Conservation (phyloP, 2,329 filamentous ascomycete species). For the Mycosphaerelloides madeirae region DNA sequence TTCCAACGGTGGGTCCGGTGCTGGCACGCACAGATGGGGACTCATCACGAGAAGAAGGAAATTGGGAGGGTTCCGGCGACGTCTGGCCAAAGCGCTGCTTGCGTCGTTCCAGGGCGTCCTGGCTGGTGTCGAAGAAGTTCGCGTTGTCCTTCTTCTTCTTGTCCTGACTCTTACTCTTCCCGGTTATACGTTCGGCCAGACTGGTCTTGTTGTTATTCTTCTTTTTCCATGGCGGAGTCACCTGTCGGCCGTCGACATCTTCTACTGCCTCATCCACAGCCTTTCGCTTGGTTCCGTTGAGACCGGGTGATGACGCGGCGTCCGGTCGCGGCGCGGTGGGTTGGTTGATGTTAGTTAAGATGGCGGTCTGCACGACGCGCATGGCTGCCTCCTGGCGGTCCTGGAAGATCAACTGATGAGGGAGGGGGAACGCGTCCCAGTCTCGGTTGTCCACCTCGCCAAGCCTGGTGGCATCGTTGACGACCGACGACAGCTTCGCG, state of each 20-base stretch:
- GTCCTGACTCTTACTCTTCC: conserved; percentile 49
- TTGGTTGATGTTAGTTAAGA: conserved; percentile 28
- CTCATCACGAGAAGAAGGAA: conserved; percentile 39
- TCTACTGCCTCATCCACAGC: conserved; percentile 60
- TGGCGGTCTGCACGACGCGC: conserved; percentile 23
- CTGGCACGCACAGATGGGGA: conserved; percentile 44
- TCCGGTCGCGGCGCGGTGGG: conserved; percentile 3
- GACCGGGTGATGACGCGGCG: conserved; percentile 5
- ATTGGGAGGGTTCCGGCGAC: conserved; percentile 50
- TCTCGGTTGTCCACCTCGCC: conserved; percentile 68
- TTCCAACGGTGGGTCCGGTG: conserved; percentile 73
- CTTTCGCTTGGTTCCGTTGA: conserved; percentile 70
- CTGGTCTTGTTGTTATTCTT: conserved; percentile 53
- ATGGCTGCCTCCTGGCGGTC: conserved; percentile 54
- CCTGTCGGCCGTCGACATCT: conserved; percentile 46
- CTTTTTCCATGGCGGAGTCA: conserved; percentile 68
- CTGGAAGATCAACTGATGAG: conserved; percentile 73
- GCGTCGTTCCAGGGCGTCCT: conserved; percentile 80
- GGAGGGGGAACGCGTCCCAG: conserved; percentile 79
- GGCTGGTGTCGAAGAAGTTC: conserved; percentile 51
- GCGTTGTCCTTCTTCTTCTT: conserved; percentile 37
- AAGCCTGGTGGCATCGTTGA: conserved; percentile 70
- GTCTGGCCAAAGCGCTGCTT: conserved; percentile 69
- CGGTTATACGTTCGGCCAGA: conserved; percentile 73
- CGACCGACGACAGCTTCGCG: conserved; percentile 76